A percentile compares a stretch with the other conserved stretches of the same genome.
Conservation (phyloP, 2,329 filamentous ascomycete species). For the Pyricularia sp. region DNA sequence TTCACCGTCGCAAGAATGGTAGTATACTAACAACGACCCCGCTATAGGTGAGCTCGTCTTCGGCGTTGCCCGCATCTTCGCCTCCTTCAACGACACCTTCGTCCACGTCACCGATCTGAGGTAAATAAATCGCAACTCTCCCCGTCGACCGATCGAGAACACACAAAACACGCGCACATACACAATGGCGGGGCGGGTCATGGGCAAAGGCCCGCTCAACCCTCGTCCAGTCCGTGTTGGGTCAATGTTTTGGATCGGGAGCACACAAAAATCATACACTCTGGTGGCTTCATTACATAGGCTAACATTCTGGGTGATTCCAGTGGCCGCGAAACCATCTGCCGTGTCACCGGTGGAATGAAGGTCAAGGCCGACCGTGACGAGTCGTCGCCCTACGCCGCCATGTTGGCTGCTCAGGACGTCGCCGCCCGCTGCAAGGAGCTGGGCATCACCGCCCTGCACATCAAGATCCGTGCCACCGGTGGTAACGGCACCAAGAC, state of each 20-base stretch:
- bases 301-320: slow-evolving; percentile 57
- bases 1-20: neutral
- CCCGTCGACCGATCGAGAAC: neutral
- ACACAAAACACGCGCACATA: neutral
- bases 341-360: slow-evolving; percentile 99
- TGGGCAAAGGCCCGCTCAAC: neutral
- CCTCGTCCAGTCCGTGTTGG: neutral
- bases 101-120: slow-evolving; percentile 99
- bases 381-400: slow-evolving; percentile 98
- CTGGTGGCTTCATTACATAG: slow-evolving; percentile 15
- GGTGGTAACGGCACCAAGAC: slow-evolving; percentile 99
- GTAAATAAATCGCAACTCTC: slow-evolving; percentile 35
- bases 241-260: neutral
- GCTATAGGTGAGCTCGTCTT: slow-evolving; percentile 82
- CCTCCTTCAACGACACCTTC: slow-evolving; percentile 86
- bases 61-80: slow-evolving; percentile 95
- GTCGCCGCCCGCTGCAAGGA: slow-evolving; percentile 76
- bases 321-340: slow-evolving; percentile 99
- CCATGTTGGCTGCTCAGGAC: slow-evolving; percentile 99
- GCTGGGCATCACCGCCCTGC: slow-evolving; percentile 73
- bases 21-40: slow-evolving; percentile 1
- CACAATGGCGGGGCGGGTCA: neutral
- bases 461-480: slow-evolving; percentile 99
- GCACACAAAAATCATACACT: neutral
- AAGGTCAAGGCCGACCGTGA: slow-evolving; percentile 99